Percentiles rank a stretch among this genome's conserved stretches.
Conservation (phyloP, 345 rosid genomes). For the Mercurialis annua region DNA sequence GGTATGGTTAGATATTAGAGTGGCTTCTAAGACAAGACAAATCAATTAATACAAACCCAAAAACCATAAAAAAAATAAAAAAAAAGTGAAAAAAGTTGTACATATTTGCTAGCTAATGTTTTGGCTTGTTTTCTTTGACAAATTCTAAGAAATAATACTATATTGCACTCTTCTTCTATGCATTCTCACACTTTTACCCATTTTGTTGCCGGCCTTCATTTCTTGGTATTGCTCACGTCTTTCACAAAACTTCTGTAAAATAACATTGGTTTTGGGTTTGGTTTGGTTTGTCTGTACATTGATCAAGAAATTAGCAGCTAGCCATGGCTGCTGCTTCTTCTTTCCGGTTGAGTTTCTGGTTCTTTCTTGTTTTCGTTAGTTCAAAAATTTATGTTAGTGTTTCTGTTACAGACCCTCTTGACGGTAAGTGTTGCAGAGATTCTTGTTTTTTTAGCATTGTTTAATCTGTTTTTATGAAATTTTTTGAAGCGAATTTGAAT, state of each 20-base stretch:
- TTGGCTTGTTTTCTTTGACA: not conserved
- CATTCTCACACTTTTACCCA: not conserved
- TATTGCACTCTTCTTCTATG: not conserved
- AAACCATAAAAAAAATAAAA: too few relatives aligned
- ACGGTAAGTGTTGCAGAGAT: conserved; percentile 44
- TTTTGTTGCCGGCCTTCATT: conserved; percentile 11
- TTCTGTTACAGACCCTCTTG: conserved; percentile 57
- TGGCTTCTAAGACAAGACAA: conserved; percentile 33
- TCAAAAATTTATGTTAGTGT: conserved; percentile 25
- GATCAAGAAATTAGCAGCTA: not conserved
- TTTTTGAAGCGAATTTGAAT: not conserved
- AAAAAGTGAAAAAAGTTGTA: not conserved
- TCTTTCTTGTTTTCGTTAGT: conserved; percentile 30
- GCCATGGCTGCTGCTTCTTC: conserved; percentile 26
- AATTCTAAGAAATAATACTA: too few relatives aligned
- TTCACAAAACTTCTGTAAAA: not conserved
- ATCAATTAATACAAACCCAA: conserved; percentile 17
- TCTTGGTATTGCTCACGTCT: not conserved
- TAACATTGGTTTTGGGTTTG: not conserved
- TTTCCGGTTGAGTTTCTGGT: conserved; percentile 20
- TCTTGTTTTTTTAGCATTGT: not conserved
- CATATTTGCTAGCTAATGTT: not conserved
- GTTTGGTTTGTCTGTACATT: not conserved
- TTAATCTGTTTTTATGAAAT: not conserved
- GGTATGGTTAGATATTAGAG: conserved; percentile 16